Conservation (phyloP, 139 green algal genomes). For the Gonium pectorale region DNA sequence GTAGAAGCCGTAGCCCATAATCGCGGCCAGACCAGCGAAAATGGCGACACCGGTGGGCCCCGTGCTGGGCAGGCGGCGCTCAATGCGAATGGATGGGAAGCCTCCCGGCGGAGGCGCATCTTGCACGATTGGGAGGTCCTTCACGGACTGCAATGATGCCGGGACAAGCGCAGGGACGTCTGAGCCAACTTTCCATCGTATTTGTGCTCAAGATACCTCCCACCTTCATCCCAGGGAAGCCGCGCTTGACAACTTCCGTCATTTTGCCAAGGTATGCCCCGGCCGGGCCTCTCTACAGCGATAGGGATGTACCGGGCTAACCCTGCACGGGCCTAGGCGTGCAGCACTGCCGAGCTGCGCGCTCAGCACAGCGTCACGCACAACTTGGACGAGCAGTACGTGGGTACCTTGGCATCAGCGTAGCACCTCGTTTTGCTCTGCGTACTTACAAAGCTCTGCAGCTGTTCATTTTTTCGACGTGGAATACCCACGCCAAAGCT, state of each 20-base stretch:
- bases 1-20: conserved; percentile 94
- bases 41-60: conserved; percentile 89
- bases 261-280: conserved; percentile 62
- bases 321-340: too few species aligned
- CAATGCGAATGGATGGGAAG: conserved; percentile 91
- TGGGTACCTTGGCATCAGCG: too few species aligned
- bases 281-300: neutral
- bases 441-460: too few species aligned
- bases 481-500: too few species aligned
- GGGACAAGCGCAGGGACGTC: too few species aligned
- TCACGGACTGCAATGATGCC: conserved; percentile 80
- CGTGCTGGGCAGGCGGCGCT: conserved; percentile 86
- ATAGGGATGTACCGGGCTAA: neutral
- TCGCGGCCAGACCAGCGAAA: conserved; percentile 78
- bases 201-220: too few species aligned
- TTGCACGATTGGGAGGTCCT: conserved; percentile 91
- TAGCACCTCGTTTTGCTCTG: too few species aligned
- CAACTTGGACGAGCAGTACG: too few species aligned
- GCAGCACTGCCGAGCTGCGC: too few species aligned
- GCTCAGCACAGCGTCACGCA: too few species aligned
- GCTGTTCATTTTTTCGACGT: too few species aligned
- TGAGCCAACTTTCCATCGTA: too few species aligned
- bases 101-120: conserved; percentile 91
- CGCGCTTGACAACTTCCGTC: conserved; percentile 86
- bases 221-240: conserved; percentile 88